Percentiles rank a stretch among this genome's conserved stretches.
phyloP scores from a whole-genome alignment of 2,329 filamentous ascomycete genomes.

The Ramichloridium luteum region DNA sequence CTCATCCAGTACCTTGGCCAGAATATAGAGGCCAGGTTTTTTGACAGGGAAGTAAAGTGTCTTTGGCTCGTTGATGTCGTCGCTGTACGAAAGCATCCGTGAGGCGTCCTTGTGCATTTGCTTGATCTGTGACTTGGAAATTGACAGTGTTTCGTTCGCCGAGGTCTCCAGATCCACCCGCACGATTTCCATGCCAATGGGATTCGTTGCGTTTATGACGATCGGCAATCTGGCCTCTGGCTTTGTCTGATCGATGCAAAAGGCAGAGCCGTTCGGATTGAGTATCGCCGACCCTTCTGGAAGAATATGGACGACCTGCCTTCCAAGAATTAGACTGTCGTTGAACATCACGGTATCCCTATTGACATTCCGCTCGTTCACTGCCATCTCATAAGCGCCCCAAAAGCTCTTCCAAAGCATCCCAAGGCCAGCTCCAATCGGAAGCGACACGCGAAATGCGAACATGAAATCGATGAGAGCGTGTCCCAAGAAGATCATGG shows the following conservation, averaged over 20 bases:
- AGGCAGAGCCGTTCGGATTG: constrained; percentile 68
- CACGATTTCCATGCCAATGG: constrained; percentile 76
- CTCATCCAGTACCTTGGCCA: constrained; percentile 78
- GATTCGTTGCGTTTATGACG: constrained; percentile 84
- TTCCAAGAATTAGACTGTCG: constrained; percentile 83
- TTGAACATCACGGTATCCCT: constrained; percentile 80
- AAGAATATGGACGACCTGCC: constrained; percentile 93
- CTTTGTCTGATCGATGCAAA: constrained; percentile 61
- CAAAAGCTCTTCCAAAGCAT: constrained; percentile 70
- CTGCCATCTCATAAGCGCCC: constrained; percentile 71
- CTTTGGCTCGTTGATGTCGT: constrained; percentile 28
- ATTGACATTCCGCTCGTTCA: constrained; percentile 89
- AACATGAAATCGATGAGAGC: constrained; percentile 66
- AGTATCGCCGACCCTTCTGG: constrained; percentile 83
- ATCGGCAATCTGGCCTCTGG: constrained; percentile 61
- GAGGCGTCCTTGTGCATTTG: constrained; percentile 59
- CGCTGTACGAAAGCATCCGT: constrained; percentile 41
- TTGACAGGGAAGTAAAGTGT: constrained; percentile 61
- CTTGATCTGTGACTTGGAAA: constrained; percentile 62
- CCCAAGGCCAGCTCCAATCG: constrained; percentile 60
- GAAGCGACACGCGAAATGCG: constrained; percentile 82
- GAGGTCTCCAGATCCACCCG: constrained; percentile 75
- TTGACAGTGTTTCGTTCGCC: constrained; percentile 64
- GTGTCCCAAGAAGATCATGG: constrained; percentile 59
- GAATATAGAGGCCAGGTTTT: constrained; percentile 76